phyloP scores from a whole-genome alignment of 176 grass and related monocot species.

The Alopecurus myosuroides region DNA sequence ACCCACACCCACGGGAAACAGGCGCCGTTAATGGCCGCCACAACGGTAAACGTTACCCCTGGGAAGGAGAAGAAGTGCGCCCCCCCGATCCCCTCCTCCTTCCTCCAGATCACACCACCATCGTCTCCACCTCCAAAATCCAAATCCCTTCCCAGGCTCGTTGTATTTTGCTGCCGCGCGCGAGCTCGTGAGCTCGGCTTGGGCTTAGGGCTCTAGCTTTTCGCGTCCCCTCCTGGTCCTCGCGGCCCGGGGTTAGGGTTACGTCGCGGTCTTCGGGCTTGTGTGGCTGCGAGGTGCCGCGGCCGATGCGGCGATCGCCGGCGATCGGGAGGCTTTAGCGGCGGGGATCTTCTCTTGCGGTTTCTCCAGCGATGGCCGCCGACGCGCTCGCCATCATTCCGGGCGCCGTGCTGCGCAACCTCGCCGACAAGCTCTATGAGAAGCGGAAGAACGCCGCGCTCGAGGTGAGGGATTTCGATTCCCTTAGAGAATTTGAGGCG shows the following conservation, averaged over 20 bases:
- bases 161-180: not conserved
- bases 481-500: not conserved
- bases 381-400: conserved; percentile 80
- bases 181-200: not conserved
- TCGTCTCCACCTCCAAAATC: conserved; percentile 33
- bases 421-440: conserved; percentile 97
- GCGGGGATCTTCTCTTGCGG: conserved; percentile 18
- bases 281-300: not conserved
- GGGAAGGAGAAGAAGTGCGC: conserved; percentile 18
- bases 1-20: conserved; percentile 33
- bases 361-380: conserved; percentile 41
- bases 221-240: not conserved
- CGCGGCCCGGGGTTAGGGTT: conserved; percentile 27
- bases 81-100: conserved; percentile 30
- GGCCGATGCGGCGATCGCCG: conserved; percentile 59
- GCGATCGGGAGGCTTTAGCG: conserved; percentile 33
- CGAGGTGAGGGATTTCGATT: conserved; percentile 60
- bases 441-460: conserved; percentile 99
- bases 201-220: conserved; percentile 31
- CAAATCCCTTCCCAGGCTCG: conserved; percentile 32
- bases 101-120: conserved; percentile 45
- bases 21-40: conserved; percentile 50
- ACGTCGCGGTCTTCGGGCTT: conserved; percentile 4
- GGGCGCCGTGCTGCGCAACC: conserved; percentile 82
- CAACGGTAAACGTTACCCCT: conserved; percentile 55